Percentiles rank a stretch among this genome's conserved stretches.
Conservation (phyloP, 495 filamentous ascomycete species). For the Neurospora terricola region DNA sequence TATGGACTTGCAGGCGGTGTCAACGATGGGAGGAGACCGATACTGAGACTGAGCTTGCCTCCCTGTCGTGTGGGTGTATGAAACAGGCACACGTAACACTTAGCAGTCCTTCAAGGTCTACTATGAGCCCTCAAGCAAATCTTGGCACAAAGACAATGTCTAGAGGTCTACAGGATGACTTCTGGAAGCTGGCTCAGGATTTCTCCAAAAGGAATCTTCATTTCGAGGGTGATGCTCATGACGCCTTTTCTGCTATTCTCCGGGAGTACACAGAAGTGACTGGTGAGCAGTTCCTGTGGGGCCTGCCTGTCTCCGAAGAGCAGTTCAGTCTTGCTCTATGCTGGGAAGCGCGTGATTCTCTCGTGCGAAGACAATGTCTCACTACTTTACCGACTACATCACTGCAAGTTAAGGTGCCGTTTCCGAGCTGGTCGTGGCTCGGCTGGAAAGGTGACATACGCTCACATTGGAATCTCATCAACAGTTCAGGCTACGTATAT, state of each 20-base stretch:
- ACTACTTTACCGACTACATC: neutral
- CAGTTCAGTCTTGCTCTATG: constrained; percentile 10
- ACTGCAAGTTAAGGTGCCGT: neutral
- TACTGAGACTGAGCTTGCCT: constrained; percentile 7
- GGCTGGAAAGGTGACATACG: constrained; percentile 3
- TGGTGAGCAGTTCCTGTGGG: constrained; percentile 8
- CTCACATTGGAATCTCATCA: neutral
- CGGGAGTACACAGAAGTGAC: neutral
- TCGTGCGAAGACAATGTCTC: constrained; percentile 1
- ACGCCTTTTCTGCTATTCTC: constrained; percentile 12
- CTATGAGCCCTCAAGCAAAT: too few species aligned
- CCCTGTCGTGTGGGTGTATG: neutral
- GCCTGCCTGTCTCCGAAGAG: constrained; percentile 4
- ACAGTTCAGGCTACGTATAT: neutral
- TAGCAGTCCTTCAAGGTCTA: constrained; percentile 1
- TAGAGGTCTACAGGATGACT: too few species aligned
- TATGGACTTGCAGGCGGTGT: neutral
- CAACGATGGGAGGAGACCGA: constrained; percentile 3
- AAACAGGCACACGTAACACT: neutral
- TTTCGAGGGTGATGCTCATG: neutral
- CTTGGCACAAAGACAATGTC: too few species aligned
- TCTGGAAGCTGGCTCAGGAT: accelerated
- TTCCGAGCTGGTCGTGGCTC: constrained; percentile 16
- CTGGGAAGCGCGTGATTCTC: constrained; percentile 8
- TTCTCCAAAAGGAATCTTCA: neutral